Conservation (phyloP, 345 rosid genomes). For the Salix udensis region DNA sequence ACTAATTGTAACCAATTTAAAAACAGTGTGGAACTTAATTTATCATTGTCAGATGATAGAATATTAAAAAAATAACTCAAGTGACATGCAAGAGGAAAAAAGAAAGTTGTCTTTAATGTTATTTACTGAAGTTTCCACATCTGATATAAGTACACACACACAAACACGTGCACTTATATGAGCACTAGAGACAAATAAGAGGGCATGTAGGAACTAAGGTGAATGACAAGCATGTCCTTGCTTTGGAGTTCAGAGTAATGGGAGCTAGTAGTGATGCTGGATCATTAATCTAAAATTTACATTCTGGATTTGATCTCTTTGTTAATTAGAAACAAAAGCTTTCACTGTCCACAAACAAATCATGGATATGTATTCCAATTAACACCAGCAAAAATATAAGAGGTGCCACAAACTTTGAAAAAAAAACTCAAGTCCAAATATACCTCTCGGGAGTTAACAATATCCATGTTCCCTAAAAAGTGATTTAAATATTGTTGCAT, state of each 20-base stretch:
- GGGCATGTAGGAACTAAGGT: neutral
- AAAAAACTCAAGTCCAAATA: constrained; percentile 10
- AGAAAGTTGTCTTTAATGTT: neutral
- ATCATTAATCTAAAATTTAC: neutral
- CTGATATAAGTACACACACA: neutral
- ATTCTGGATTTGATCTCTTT: neutral
- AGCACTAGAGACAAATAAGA: neutral
- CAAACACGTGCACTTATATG: too few relatives aligned
- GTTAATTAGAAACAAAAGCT: neutral
- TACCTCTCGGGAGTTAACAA: constrained; percentile 96
- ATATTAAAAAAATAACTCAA: neutral
- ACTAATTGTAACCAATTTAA: neutral
- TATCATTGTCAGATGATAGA: neutral
- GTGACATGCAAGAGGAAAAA: neutral
- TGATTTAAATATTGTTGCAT: constrained; percentile 93
- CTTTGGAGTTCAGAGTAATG: neutral
- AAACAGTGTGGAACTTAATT: neutral
- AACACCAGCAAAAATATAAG: neutral
- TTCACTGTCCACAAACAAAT: neutral
- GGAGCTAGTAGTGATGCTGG: neutral
- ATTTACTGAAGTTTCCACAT: neutral
- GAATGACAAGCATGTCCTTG: neutral
- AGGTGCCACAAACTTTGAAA: neutral
- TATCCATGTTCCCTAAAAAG: constrained; percentile 90
- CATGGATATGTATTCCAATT: neutral